phyloP scores from a whole-genome alignment of 805 yeast genomes.

The Nakazawaea ishiwadae region DNA sequence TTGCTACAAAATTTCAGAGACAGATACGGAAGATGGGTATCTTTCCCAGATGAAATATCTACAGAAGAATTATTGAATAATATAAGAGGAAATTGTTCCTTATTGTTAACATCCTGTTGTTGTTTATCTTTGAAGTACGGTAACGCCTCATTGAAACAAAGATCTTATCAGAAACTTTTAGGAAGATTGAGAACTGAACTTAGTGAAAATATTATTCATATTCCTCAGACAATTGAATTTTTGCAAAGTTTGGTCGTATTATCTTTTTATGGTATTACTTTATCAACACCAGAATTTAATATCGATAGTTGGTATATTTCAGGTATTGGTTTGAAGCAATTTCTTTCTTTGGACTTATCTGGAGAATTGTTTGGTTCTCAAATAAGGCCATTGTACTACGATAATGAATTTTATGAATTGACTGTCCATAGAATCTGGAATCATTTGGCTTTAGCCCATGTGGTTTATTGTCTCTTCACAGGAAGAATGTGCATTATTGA shows the following conservation, averaged over 20 bases:
- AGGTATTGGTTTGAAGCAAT: conserved; percentile 60
- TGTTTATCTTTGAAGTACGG: conserved; percentile 54
- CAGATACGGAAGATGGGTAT: conserved; percentile 74
- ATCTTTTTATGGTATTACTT: conserved; percentile 58
- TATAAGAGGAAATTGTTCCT: conserved; percentile 48
- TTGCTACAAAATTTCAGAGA: conserved; percentile 56
- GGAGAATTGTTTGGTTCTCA: conserved; percentile 30
- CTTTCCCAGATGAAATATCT: conserved; percentile 52
- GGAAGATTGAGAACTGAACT: conserved; percentile 46
- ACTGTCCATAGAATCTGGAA: conserved; percentile 66
- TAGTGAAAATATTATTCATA: conserved; percentile 34
- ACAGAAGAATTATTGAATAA: conserved; percentile 44
- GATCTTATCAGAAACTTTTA: conserved; percentile 39
- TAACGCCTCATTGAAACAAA: conserved; percentile 29
- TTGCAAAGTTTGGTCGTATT: conserved; percentile 64
- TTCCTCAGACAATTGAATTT: conserved; percentile 46
- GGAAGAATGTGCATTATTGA: conserved; percentile 63
- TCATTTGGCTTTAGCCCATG: conserved; percentile 62
- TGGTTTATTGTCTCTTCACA: conserved; percentile 59
- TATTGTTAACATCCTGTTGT: conserved; percentile 65
- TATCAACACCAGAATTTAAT: conserved; percentile 41
- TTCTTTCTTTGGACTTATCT: conserved; percentile 45
- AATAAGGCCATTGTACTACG: conserved; percentile 20
- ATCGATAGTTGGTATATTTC: conserved; percentile 72
- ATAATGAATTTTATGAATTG: conserved; percentile 43